Base-by-base conservation (phyloP, 345 rosid species). In the Citrus glauca region DNA sequence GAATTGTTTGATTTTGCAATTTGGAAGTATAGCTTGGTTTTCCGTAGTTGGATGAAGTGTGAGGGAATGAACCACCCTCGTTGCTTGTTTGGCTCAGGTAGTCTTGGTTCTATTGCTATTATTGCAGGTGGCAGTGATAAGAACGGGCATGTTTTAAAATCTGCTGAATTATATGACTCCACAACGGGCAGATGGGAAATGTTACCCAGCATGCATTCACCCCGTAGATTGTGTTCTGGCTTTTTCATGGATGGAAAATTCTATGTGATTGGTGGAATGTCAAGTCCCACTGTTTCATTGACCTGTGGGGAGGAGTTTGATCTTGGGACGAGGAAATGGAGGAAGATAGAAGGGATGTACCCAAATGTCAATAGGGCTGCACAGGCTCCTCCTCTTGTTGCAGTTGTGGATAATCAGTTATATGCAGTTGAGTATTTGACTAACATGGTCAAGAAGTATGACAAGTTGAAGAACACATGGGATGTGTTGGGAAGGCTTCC, bases 331-430 rank as follows among this genome's bases (percentile, higher is more conserved):
- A 86, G 88, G 78, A 85, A 81, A 48, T 92, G 97, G 97, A 88
- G 86, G 79, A 89, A 30, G 57, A 89, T 92, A 0, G 89, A 89
- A 77, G 90, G 91, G 63, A 92, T 92, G 97, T 92, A 92, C 76
- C 97, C 97, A 1, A 90, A 88, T 81, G 92, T 91, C 63, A 90
- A 86, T 79, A 71, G 79, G 79, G 92, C 92, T n/a, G 92, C 95
- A n/a, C 91, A 93, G 76, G 94, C 97, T 61, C 97, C 97, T 53
- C 97, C 97, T 13, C 91, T 93, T 6, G 91, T 93, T 30, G 95
- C 91, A 53, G 95, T 91, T 22, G 95, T 93, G 32, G 87, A 90
- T 80, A 87, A 93, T 64, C 86, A 93, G 82, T 84, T 93, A 3
- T 93, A 91, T 67, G 88, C 95, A 1, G 91, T 91, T 2, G 97